Base-by-base conservation (phyloP, 768 basidiomycete species). In the Tulasnella sp. region DNA sequence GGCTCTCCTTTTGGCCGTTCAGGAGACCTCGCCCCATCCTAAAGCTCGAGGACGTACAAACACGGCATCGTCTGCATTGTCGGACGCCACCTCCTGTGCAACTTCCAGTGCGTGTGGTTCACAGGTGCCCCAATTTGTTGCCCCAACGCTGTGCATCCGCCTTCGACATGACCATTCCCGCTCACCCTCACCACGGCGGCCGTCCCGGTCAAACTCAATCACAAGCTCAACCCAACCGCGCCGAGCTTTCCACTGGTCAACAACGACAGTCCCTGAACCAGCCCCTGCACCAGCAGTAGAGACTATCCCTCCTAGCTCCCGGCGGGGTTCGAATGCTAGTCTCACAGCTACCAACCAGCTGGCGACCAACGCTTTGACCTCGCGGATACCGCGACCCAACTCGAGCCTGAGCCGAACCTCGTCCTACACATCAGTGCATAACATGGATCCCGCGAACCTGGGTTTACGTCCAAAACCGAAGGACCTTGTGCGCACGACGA, bases 311-410 rank as follows among this genome's bases (percentile, higher is more conserved):
- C 48, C 48, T 22, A 50, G 48, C 20, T 50, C 48, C 48, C 14
- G 48, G 48, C 48, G 48, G 22, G 48, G 48, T 18, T 50, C 48
- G 7, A 50, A 50, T 22, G 48, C 48, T 1, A 50, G 48, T 22
- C 22, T 50, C 18, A 50, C 18, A 20, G 48, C 18, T 22, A 22
- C 48, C 1, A 50, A 50, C 48, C 48, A 50, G 48, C 48, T 22
- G 22, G 48, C 22, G 22, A 7, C 22, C 48, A 50, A 50, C 22
- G 18, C 48, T 22, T 22, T 22, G 22, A 50, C 60, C 60, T 64
- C 60, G 24, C 60, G 60, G 60, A 64, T 64, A 64, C 60, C 60
- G 31, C 60, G 60, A 64, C 60, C 60, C 60, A 64, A 58, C 54
- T 58, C 54, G 54, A 58, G n/a, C n/a, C 31, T 64, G 60, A 64